Conservation (phyloP, 164 flowering plant species). For the Vitis amurensis region DNA sequence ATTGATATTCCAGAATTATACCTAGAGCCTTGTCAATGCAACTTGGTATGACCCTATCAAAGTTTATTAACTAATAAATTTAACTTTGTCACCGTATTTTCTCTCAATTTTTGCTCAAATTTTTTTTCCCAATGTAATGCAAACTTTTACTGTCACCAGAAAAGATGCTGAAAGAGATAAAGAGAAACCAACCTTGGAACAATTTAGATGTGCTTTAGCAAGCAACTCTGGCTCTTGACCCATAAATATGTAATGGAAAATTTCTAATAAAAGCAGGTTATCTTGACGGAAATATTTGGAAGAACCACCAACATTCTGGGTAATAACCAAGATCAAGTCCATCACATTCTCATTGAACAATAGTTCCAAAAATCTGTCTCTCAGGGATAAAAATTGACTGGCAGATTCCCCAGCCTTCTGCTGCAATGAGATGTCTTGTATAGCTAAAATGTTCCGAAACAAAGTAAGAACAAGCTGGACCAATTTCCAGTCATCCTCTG, state of each 20-base stretch:
- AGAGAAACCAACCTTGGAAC: constrained; percentile 48
- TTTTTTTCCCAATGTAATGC: neutral
- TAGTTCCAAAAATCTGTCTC: constrained; percentile 79
- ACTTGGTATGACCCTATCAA: neutral
- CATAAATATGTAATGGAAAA: constrained; percentile 63
- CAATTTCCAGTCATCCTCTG: constrained; percentile 98
- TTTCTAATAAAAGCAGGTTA: constrained; percentile 86
- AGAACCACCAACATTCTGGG: constrained; percentile 73
- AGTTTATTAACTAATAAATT: neutral
- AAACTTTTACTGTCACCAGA: neutral
- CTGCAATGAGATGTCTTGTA: constrained; percentile 71
- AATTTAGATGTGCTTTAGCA: constrained; percentile 48
- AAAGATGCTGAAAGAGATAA: neutral
- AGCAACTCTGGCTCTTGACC: constrained; percentile 80
- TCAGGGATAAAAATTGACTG: constrained; percentile 50
- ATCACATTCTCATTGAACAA: constrained; percentile 85
- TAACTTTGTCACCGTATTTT: neutral
- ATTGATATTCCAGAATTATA: neutral
- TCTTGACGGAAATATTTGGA: constrained; percentile 68
- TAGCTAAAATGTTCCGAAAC: constrained; percentile 80
- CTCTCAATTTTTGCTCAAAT: neutral
- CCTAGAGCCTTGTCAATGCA: neutral
- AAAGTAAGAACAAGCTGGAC: constrained; percentile 90
- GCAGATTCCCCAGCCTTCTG: constrained; percentile 76
- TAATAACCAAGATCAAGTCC: constrained; percentile 72